phyloP scores from a whole-genome alignment of 2,329 filamentous ascomycete genomes.

The Talaromyces piceae region DNA sequence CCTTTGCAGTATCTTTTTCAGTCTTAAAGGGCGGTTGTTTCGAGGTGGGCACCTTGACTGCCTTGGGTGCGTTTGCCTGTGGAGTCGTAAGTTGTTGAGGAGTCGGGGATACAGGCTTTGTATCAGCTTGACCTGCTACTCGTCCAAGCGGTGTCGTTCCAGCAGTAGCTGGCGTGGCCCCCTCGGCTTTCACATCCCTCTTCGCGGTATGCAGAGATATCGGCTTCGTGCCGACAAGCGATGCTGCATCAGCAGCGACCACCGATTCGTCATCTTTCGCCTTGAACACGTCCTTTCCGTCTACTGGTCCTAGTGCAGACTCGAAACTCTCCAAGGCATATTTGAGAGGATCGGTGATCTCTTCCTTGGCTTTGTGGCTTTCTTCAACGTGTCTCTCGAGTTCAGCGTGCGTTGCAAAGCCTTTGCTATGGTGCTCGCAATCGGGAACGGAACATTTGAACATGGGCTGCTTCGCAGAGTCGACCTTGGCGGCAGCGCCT shows the following conservation, averaged over 20 bases:
- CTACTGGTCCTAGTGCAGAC: conserved; percentile 37
- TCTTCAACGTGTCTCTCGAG: conserved; percentile 49
- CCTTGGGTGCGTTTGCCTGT: conserved; percentile 20
- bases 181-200: conserved; percentile 20
- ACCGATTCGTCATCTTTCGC: conserved; percentile 11
- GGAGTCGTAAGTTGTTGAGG: conserved; percentile 29
- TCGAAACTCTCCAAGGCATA: conserved; percentile 49
- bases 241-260: not conserved
- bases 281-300: conserved; percentile 30
- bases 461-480: conserved; percentile 22
- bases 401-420: conserved; percentile 48
- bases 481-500: conserved; percentile 13
- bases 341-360: conserved; percentile 48
- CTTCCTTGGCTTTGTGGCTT: conserved; percentile 43
- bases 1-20: conserved; percentile 17
- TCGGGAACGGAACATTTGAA: conserved; percentile 48
- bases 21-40: conserved; percentile 22
- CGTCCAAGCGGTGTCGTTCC: conserved; percentile 28
- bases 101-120: conserved; percentile 27
- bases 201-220: conserved; percentile 15
- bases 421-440: conserved; percentile 48
- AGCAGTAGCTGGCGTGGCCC: conserved; percentile 22
- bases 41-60: conserved; percentile 18
- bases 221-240: conserved; percentile 8
- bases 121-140: conserved; percentile 24